Conservation (phyloP, 108 stramenopile species). For the Pseudonitzschia pungens region DNA sequence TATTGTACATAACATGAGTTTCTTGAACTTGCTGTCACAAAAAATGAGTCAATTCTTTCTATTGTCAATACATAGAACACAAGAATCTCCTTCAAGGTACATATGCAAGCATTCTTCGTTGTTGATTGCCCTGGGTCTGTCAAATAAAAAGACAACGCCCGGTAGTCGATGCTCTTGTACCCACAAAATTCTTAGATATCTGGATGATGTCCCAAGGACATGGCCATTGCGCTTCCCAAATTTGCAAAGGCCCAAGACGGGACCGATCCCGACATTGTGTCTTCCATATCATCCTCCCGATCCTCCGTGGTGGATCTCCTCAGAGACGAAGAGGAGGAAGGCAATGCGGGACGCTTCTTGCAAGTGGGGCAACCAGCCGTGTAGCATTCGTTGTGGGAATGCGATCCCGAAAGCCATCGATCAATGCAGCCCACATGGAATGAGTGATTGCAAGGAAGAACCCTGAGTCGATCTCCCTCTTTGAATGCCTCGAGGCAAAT, state of each 20-base stretch:
- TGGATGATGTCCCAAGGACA: conserved; percentile 13
- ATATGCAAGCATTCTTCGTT: no score
- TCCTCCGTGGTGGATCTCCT: neutral
- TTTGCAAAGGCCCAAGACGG: conserved; percentile 76
- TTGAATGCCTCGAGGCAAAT: conserved; percentile 72
- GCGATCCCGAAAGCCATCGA: conserved; percentile 63
- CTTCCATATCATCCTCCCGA: conserved; percentile 1
- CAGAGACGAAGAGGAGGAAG: neutral
- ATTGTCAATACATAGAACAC: conserved; percentile 52
- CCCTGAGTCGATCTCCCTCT: conserved; percentile 76
- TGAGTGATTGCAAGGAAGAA: conserved; percentile 80
- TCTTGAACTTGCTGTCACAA: no score
- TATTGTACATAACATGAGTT: no score
- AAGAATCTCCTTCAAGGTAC: no score
- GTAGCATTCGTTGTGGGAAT: conserved; percentile 50
- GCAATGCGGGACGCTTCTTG: conserved; percentile 41
- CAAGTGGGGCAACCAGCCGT: conserved; percentile 76
- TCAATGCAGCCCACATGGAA: conserved; percentile 88
- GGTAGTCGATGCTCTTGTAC: neutral
- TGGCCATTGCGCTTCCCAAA: conserved; percentile 45
- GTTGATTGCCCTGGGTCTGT: conserved; percentile 57
- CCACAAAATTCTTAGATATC: neutral
- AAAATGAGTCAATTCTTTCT: conserved; percentile 22
- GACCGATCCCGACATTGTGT: conserved; percentile 45
- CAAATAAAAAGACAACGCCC: neutral